Evolutionary conservation across 805 yeast species (phyloP).

Genomic region (Hanseniaspora clermontiae): DNA sequence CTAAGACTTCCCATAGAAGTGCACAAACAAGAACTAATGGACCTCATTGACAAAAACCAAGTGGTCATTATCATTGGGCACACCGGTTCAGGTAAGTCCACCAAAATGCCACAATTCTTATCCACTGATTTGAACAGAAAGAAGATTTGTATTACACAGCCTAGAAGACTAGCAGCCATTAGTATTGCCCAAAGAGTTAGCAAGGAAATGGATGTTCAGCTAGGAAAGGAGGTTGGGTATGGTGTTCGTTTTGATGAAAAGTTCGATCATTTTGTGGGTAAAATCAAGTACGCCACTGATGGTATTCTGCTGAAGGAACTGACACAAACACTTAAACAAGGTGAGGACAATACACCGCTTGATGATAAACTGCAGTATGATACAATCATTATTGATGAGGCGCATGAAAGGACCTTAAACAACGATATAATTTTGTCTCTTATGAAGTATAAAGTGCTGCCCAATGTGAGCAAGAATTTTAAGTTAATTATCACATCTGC

Average conservation of each 20-base stretch:
- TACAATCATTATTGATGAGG: constrained; percentile 89
- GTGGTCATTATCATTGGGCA: constrained; percentile 69
- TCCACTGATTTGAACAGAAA: constrained; percentile 60
- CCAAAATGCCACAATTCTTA: constrained; percentile 80
- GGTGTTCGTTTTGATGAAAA: constrained; percentile 76
- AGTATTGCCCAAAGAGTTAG: constrained; percentile 87
- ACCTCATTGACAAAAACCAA: constrained; percentile 50
- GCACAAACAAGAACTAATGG: constrained; percentile 46
- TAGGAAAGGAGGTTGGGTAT: constrained; percentile 88
- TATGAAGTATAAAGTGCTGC: constrained; percentile 50
- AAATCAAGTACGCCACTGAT: constrained; percentile 84
- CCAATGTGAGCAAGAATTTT: constrained; percentile 43
- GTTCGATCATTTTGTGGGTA: constrained; percentile 45
- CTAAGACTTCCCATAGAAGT: constrained; percentile 57
- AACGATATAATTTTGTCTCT: constrained; percentile 76
- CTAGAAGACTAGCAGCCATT: constrained; percentile 89
- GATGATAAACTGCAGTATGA: constrained; percentile 57
- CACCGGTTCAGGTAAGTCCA: constrained; percentile 90
- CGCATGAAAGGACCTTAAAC: constrained; percentile 90
- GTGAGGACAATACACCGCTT: not conserved
- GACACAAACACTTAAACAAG: constrained; percentile 33
- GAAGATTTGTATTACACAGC: constrained; percentile 80
- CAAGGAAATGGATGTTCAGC: constrained; percentile 63
- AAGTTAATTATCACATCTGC: constrained; percentile 81
- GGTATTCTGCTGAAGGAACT: constrained; percentile 88